Evolutionary conservation across 75 land plant species (phyloP).

Genomic region (Picea sitchensis): DNA sequence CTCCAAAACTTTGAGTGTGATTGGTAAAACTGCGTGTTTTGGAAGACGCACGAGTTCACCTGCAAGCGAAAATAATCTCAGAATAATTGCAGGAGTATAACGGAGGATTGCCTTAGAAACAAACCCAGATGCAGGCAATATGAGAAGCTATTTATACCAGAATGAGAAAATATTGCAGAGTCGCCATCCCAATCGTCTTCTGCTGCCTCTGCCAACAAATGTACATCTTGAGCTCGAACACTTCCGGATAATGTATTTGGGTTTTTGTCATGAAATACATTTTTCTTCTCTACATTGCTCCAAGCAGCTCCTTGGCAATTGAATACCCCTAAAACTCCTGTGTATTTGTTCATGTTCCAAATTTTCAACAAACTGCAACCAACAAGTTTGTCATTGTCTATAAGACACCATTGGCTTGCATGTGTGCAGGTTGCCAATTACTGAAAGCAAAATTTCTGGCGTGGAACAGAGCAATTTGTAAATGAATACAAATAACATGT

Average conservation of each 20-base stretch:
- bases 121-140: neutral
- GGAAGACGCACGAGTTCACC: slow-evolving; percentile 52
- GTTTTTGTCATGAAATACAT: slow-evolving; percentile 49
- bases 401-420: too few species aligned
- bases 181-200: slow-evolving; percentile 63
- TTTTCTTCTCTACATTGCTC: slow-evolving; percentile 71
- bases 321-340: slow-evolving; percentile 81
- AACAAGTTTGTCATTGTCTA: neutral
- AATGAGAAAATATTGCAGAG: slow-evolving; percentile 24
- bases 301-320: slow-evolving; percentile 95
- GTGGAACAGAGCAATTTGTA: too few species aligned
- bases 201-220: slow-evolving; percentile 44
- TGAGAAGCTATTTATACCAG: neutral
- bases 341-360: slow-evolving; percentile 86
- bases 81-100: neutral
- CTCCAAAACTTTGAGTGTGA: slow-evolving; percentile 68
- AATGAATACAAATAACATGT: too few species aligned
- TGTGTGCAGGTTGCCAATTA: too few species aligned
- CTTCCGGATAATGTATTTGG: slow-evolving; percentile 51
- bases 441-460: too few species aligned
- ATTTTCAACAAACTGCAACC: slow-evolving; percentile 68
- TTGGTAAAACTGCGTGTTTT: slow-evolving; percentile 43
- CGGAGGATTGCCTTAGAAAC: too few species aligned
- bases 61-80: slow-evolving; percentile 7
- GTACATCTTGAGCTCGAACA: slow-evolving; percentile 60